Conservation (phyloP, 352 stramenopile genomes). For the Globisporangium apiculatum region DNA sequence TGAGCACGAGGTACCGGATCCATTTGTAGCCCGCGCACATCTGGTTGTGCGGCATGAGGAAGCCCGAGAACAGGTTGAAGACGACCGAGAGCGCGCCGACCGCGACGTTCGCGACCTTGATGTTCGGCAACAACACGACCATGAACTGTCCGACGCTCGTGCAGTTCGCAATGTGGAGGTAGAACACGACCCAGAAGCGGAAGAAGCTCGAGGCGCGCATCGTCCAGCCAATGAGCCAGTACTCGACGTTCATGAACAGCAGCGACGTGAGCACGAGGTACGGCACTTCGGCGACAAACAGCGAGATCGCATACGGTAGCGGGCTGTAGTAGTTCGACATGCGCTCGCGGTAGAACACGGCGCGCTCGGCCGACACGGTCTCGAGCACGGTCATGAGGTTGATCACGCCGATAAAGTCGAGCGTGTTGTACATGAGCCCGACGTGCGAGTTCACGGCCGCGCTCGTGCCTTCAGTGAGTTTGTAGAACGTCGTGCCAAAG, state of each 20-base stretch:
- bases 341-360: conserved; percentile 49
- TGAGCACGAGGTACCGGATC: conserved; percentile 21
- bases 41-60: conserved; percentile 15
- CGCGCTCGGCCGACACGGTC: conserved; percentile 32
- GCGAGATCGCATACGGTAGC: conserved; percentile 30
- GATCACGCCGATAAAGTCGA: conserved; percentile 58
- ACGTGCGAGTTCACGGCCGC: conserved; percentile 46
- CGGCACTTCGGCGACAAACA: conserved; percentile 35
- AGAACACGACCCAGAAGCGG: conserved; percentile 20
- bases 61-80: conserved; percentile 43
- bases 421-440: conserved; percentile 56
- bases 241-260: conserved; percentile 34
- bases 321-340: conserved; percentile 46
- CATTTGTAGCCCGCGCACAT: conserved; percentile 22
- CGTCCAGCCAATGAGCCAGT: conserved; percentile 39
- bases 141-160: conserved; percentile 31
- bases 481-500: conserved; percentile 63
- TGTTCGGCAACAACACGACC: conserved; percentile 37
- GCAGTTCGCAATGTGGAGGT: conserved; percentile 11
- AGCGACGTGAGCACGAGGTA: conserved; percentile 22
- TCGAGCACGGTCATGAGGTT: conserved; percentile 56
- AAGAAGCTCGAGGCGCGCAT: conserved; percentile 23
- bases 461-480: conserved; percentile 32
- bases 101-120: conserved; percentile 45
- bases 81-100: conserved; percentile 34